These are phyloP conservation scores for Piper longum DNA, from an alignment of 164 flowering plant species.

Conservation along the genomic window DNA sequence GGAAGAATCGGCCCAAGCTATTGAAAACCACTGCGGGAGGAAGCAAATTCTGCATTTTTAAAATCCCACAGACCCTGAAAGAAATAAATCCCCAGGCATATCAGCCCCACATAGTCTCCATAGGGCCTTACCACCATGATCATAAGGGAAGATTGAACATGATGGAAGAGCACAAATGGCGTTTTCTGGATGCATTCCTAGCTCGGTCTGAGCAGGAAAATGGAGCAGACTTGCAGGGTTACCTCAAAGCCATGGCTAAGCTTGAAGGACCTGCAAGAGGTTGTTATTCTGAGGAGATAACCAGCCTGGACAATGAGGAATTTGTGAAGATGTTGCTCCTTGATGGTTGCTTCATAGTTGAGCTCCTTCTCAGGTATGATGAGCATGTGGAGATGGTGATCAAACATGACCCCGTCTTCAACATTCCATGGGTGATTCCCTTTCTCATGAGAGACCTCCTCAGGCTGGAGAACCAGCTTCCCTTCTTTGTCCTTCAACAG, in stretches of 20 bases:
- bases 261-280: not conserved
- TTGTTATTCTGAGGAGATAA: not conserved
- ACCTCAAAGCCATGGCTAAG: not conserved
- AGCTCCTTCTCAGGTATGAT: not conserved
- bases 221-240: not conserved
- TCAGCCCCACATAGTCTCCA: too few relatives aligned
- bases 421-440: not conserved
- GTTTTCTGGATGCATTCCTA: not conserved
- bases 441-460: slow-evolving; percentile 1
- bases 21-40: too few relatives aligned
- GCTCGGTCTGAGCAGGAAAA: not conserved
- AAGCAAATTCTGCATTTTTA: too few relatives aligned
- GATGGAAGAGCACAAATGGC: slow-evolving; percentile 7
- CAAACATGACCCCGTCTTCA: not conserved
- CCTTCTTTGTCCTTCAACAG: slow-evolving; percentile 2
- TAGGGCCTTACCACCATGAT: too few relatives aligned
- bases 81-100: too few relatives aligned
- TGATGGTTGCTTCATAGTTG: slow-evolving; percentile 4
- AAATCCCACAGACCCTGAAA: too few relatives aligned
- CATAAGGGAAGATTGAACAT: slow-evolving; percentile 1
- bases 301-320: not conserved
- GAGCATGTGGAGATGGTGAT: not conserved
- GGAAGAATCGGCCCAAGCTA: too few relatives aligned
- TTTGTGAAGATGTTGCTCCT: slow-evolving; percentile 8
- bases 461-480: slow-evolving; percentile 5